These are phyloP conservation scores for Solanum etuberosum DNA, from an alignment of 257 asterid genomes.

Conservation along the genomic window DNA sequence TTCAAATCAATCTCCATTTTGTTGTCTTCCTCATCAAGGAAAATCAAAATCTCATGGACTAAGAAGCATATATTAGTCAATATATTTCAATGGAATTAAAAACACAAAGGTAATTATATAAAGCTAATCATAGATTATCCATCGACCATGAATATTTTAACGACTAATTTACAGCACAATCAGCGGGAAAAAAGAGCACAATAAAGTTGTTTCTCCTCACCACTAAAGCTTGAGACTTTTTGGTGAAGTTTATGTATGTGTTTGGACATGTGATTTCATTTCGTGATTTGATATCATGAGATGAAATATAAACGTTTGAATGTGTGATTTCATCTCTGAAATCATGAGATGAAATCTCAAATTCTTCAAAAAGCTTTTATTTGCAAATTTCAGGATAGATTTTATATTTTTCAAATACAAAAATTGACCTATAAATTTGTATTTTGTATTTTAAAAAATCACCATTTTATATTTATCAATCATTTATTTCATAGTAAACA, in stretches of 20 bases:
- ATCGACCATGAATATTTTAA: not conserved
- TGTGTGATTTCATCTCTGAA: too few relatives aligned
- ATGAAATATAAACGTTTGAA: too few relatives aligned
- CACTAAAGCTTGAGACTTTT: not conserved
- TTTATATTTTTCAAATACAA: too few relatives aligned
- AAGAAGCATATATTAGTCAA: not conserved
- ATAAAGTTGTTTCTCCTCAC: not conserved
- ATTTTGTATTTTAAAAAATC: too few relatives aligned
- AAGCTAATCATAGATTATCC: not conserved
- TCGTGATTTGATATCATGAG: too few relatives aligned
- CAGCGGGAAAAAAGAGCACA: not conserved
- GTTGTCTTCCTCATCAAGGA: constrained; percentile 38
- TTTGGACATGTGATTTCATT: not conserved
- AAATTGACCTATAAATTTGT: not conserved
- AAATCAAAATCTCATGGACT: not conserved
- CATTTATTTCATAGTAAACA: too few relatives aligned
- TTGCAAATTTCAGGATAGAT: too few relatives aligned
- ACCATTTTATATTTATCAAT: too few relatives aligned
- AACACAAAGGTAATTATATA: not conserved
- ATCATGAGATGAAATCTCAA: not conserved
- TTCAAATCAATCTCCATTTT: constrained; percentile 13
- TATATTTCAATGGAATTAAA: not conserved
- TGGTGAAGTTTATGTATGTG: not conserved
- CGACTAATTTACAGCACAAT: not conserved
- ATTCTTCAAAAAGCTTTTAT: too few relatives aligned